Base-by-base conservation (phyloP, 108 stramenopile genomes). In the Epithemia pelagica region DNA sequence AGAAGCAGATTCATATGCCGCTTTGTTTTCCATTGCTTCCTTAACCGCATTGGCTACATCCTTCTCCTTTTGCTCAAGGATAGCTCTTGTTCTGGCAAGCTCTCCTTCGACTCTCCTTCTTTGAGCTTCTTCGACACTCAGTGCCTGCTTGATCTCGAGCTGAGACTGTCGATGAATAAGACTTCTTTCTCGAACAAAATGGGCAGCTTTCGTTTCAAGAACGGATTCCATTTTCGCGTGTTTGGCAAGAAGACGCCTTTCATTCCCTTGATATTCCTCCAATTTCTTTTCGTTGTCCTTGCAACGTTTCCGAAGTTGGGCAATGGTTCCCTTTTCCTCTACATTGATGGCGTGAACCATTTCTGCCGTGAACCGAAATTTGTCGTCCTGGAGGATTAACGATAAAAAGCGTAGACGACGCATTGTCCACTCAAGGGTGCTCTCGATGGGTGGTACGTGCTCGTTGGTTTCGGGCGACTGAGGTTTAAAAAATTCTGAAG, bases 231-330 rank as follows among this genome's bases (percentile, higher is more conserved):
- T 28, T 60, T 21, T 27, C 21, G 59, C 24, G 10, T 30, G 21
- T 27, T 24, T 60, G 25, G 18, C 59, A 30, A 30, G 27, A 60
- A 60, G 59, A 1, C 2, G 25, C 27, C 27, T 60, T 60, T 60
- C 59, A 2, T 21, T 28, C 10, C 28, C 26, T 8, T 30, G 59
- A 2, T 19, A 60, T 60, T 30, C 2, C 25, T 28, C 28, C 18
- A 60, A 60, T 60, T 28, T 60, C 28, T 28, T 19, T 2, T 60
- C 59, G 26, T 23, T 60, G 59, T 30, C 59, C 27, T 25, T 28
- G 24, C 1, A 2, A 60, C 21, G 2, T 2, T 30, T 28, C 1
- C 59, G 2, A 5, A 60, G 26, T 10, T 28, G 21, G 1, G 28
- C 28, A 30, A 28, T 1, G 21, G 2, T 28, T 2, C 1, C 2